Evolutionary conservation across 23 red algal genomes (phyloP).

Genomic region (Gracilaria caudata): DNA sequence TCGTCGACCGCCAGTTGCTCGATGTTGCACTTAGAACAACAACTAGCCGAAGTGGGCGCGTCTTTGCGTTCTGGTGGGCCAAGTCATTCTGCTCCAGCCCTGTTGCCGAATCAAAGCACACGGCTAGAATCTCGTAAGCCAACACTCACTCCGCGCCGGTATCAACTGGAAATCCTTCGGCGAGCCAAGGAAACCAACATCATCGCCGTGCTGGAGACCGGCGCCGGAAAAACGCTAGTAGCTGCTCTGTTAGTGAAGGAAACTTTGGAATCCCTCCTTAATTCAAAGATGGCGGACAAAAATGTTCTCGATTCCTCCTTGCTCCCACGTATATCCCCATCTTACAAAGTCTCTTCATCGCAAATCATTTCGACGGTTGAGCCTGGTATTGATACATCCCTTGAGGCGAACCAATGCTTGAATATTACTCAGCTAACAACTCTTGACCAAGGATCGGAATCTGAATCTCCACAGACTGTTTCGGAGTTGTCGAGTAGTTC

Average conservation of each 20-base stretch:
- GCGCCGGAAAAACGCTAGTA: conserved; percentile 70
- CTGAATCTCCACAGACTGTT: not conserved
- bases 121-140: not conserved
- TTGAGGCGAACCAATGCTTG: not conserved
- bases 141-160: conserved; percentile 47
- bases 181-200: conserved; percentile 55
- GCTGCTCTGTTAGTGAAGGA: conserved; percentile 42
- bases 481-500: not conserved
- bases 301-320: not conserved
- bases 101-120: not conserved
- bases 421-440: not conserved
- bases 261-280: conserved; percentile 4
- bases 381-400: not conserved
- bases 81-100: conserved; percentile 20
- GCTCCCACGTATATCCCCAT: not conserved
- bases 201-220: conserved; percentile 61
- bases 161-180: conserved; percentile 65
- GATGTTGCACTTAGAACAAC: not conserved
- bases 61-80: not conserved
- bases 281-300: not conserved
- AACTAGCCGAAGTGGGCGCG: not conserved
- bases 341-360: not conserved
- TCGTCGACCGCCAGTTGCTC: not conserved
- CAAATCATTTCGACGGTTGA: not conserved
- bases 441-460: not conserved